Evolutionary conservation across 805 yeast species (phyloP), one percentile per base, ranked within the genome.

Genomic region (Starmerella vaccinii): DNA sequence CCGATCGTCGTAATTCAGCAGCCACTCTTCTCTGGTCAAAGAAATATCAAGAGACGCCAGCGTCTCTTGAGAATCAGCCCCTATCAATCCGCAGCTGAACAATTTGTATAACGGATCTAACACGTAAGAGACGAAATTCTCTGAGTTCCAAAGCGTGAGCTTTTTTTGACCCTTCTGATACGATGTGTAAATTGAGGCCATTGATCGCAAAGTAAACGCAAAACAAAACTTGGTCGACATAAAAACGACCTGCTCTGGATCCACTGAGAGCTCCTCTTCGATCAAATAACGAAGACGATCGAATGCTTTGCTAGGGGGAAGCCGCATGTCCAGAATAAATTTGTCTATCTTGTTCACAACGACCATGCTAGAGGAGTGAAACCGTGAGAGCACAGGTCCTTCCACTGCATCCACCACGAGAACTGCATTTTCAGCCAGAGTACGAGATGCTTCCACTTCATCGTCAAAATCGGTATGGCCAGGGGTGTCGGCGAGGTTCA

Each of bases 401-500:
- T 90, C 96, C 1, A 87, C 81, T 1, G 75, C 81, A 63, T 92
- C 98, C n/a, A 90, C 71, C 1, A 86, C 84, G 1, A 88, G 64
- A 0, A 82, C 67, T 0, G 77, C 77, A 2, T 82, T 77, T 56
- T 92, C 97, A 0, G 76, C 74, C 0, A 81, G 69, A 21, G 76
- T 64, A 9, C 80, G 64, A 0, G 84, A 75, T 0, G 76, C 73
- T 0, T 77, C 72, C 4, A 78, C 67, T 58, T 92, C 97, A 61
- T 87, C 96, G 26, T 72, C 67, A 61, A 92, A 92, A 61, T 87
- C 81, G 0, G 77, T 75, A 65, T 92, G 97, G 0, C 99, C 99
- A 0, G 99, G 99, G 0, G 95, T 71, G 60, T 94, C 99, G 0
- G 87, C 57, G 0, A 89, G 54, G 60, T 83, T 85, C 19, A 81